Evolutionary conservation across 257 asterid genomes (phyloP).

Genomic region (Capsicum pubescens): DNA sequence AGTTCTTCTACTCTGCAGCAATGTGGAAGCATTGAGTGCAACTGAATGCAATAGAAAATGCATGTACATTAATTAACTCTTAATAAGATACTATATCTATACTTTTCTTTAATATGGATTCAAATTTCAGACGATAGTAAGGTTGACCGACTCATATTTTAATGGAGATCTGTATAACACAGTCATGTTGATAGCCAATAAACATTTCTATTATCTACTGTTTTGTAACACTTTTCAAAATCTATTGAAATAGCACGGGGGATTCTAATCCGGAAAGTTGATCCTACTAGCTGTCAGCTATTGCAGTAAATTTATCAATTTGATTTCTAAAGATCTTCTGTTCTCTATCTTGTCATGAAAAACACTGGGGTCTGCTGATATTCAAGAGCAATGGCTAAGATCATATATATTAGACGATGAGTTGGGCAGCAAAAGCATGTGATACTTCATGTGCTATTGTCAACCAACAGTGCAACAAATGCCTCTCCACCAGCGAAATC

Average conservation of each 20-base stretch:
- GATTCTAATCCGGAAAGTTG: background rate
- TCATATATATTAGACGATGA: too few species aligned
- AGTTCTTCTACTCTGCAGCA: background rate
- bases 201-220: background rate
- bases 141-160: background rate
- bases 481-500: background rate
- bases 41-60: background rate
- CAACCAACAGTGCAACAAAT: background rate
- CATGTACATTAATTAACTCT: background rate
- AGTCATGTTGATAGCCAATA: background rate
- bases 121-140: background rate
- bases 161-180: background rate
- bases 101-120: background rate
- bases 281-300: background rate
- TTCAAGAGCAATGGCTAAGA: background rate
- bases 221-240: background rate
- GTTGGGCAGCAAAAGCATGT: background rate
- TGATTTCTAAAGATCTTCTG: background rate
- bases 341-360: background rate
- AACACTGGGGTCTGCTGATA: conserved; percentile 3
- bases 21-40: background rate
- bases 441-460: conserved; percentile 10
- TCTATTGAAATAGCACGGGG: background rate
- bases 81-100: background rate
- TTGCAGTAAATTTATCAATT: background rate